Evolutionary conservation across 495 filamentous ascomycete genomes (phyloP).

Genomic region (Acidiella bohemica): DNA sequence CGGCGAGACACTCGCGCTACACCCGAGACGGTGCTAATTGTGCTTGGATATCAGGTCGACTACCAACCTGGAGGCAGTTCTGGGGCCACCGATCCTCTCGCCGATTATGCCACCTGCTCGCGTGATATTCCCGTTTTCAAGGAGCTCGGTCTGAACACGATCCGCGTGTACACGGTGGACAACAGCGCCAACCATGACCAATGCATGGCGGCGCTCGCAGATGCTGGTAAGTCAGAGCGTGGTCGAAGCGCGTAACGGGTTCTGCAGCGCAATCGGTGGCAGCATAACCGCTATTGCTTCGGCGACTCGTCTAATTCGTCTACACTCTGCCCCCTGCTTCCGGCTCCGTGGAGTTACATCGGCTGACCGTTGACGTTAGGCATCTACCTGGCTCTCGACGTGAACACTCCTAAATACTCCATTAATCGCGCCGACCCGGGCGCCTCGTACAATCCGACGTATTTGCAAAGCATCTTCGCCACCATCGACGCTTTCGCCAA

Average conservation of each 20-base stretch:
- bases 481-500: slow-evolving; percentile 79
- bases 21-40: too few relatives aligned
- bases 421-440: slow-evolving; percentile 66
- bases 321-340: too few relatives aligned
- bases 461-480: slow-evolving; percentile 85
- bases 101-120: slow-evolving; percentile 53
- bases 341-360: too few relatives aligned
- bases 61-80: slow-evolving; percentile 53
- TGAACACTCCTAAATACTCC: slow-evolving; percentile 66
- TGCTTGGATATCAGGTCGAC: too few relatives aligned
- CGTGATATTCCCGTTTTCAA: slow-evolving; percentile 78
- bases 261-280: too few relatives aligned
- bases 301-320: too few relatives aligned
- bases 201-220: slow-evolving; percentile 29
- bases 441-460: slow-evolving; percentile 77
- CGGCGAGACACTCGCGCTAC: too few relatives aligned
- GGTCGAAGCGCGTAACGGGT: too few relatives aligned
- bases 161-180: slow-evolving; percentile 88
- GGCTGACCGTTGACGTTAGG: too few relatives aligned
- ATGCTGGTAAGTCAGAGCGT: too few relatives aligned
- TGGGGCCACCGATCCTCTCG: slow-evolving; percentile 62
- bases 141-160: slow-evolving; percentile 75
- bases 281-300: too few relatives aligned
- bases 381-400: slow-evolving; percentile 84
- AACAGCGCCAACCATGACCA: slow-evolving; percentile 68